Conservation (phyloP, 2,329 filamentous ascomycete genomes). For the Phaeosphaeriaceae sp. region DNA sequence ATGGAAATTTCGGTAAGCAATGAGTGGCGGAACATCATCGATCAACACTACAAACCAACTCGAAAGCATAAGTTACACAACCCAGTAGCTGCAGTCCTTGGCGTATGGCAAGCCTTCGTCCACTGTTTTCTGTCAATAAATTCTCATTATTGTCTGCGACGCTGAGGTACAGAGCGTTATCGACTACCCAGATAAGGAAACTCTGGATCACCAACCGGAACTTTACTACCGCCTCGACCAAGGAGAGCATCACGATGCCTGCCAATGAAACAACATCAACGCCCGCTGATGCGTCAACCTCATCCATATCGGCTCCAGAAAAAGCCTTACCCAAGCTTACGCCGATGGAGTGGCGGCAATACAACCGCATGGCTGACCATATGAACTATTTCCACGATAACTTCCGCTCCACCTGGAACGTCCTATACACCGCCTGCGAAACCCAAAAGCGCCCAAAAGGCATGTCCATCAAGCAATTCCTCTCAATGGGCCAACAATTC, state of each 20-base stretch:
- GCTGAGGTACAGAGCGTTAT: not conserved
- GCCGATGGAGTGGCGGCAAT: slow-evolving; percentile 70
- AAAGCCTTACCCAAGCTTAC: slow-evolving; percentile 68
- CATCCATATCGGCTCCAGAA: slow-evolving; percentile 21
- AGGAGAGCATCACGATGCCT: not conserved
- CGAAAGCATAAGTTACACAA: not conserved
- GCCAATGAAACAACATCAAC: not conserved
- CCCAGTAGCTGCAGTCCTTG: not conserved
- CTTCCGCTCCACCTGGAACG: slow-evolving; percentile 67
- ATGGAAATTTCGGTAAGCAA: slow-evolving; percentile 21
- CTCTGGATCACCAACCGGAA: not conserved
- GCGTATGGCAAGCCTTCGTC: not conserved
- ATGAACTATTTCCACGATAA: slow-evolving; percentile 72
- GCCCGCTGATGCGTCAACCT: not conserved
- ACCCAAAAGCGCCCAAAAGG: slow-evolving; percentile 65
- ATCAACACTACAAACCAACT: slow-evolving; percentile 6
- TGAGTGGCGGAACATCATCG: slow-evolving; percentile 16
- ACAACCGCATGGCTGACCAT: slow-evolving; percentile 75
- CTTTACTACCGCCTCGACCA: not conserved
- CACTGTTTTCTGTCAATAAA: not conserved
- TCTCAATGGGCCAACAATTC: slow-evolving; percentile 74
- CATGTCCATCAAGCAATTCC: slow-evolving; percentile 74
- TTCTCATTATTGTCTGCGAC: not conserved
- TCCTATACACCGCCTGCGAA: slow-evolving; percentile 72
- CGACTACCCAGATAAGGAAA: not conserved